Conservation (phyloP, 306 rosid genomes). For the Chamaecrista fasciculata region DNA sequence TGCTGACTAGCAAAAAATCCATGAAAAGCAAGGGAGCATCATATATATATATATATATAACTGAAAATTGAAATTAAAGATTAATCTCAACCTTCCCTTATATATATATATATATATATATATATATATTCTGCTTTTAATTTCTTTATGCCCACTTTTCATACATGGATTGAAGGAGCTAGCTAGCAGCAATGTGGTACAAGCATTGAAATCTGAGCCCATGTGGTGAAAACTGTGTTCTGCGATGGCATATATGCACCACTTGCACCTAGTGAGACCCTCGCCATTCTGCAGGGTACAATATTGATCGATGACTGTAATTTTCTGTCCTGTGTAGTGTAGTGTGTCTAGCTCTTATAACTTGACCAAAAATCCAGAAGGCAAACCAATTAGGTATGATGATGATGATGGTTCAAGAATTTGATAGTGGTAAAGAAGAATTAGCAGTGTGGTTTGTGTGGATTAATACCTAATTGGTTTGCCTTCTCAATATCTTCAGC, state of each 20-base stretch:
- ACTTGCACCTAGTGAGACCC: not conserved
- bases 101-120: too few relatives aligned
- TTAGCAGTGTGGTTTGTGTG: constrained; percentile 45
- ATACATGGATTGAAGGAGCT: constrained; percentile 22
- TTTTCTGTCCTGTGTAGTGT: not conserved
- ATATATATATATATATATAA: too few relatives aligned
- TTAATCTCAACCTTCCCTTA: too few relatives aligned
- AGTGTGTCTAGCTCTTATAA: too few relatives aligned
- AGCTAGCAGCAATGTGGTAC: constrained; percentile 9
- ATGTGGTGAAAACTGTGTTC: too few relatives aligned
- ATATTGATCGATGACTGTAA: too few relatives aligned
- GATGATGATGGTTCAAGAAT: not conserved
- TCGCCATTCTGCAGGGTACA: too few relatives aligned
- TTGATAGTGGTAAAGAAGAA: constrained; percentile 31
- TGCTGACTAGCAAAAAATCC: constrained; percentile 19
- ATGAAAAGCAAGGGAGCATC: constrained; percentile 28
- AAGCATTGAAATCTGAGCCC: constrained; percentile 6
- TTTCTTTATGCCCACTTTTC: not conserved
- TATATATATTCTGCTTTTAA: too few relatives aligned
- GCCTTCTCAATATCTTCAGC: constrained; percentile 65
- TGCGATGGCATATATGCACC: constrained; percentile 6
- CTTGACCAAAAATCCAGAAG: not conserved
- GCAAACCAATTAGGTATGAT: not conserved
- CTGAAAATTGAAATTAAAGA: too few relatives aligned
- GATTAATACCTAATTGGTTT: too few relatives aligned